Base-by-base conservation (phyloP, 257 asterid species). In the Nicotiana undulata region DNA sequence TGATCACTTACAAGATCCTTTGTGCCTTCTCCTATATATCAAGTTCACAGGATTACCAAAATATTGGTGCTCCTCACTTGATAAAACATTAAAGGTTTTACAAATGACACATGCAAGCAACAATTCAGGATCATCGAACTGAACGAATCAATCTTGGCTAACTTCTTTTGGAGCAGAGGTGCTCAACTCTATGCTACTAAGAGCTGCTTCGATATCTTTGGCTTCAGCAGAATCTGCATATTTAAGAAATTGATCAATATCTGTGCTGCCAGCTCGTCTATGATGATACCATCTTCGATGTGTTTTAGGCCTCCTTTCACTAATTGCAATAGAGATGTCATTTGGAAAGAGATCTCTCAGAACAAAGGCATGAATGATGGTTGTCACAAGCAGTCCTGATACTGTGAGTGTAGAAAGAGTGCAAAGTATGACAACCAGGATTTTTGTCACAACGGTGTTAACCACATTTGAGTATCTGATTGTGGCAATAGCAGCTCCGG, bases 251-350 rank as follows among this genome's bases (percentile, higher is more conserved):
- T 86, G 86, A 2, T 90, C 89, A n/a, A 87, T 66, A 10, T 88
- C 93, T n/a, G 89, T 85, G 89, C 88, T 88, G 5, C 88, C 87
- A 12, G 79, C 3, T 76, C 89, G 87, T 79, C 80, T 83, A n/a
- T 85, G 95, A 24, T 83, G 95, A 13, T 84, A 88, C 95, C 95
- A 84, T 79, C 75, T 83, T 9, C 56, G 75, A n/a, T 86, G 79
- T 0, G 84, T 77, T 63, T 89, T 91, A 3, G 89, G 90, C 46
- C 61, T 84, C 74, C 88, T 82, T 20, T 89, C 86, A 32, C 90
- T 87, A 4, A 94, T 91, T 3, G 98, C 98, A 83, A 94, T 91
- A 29, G 97, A 89, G 9, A 89, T 88, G 84, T 91, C 97, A 60
- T 94, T 94, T 0, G 98, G 98, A 44, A 94, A 91, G n/a, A 94